Evolutionary conservation across 768 basidiomycete genomes (phyloP), one percentile per base, ranked within the genome.

Genomic region (Boletus rubroflammeus): DNA sequence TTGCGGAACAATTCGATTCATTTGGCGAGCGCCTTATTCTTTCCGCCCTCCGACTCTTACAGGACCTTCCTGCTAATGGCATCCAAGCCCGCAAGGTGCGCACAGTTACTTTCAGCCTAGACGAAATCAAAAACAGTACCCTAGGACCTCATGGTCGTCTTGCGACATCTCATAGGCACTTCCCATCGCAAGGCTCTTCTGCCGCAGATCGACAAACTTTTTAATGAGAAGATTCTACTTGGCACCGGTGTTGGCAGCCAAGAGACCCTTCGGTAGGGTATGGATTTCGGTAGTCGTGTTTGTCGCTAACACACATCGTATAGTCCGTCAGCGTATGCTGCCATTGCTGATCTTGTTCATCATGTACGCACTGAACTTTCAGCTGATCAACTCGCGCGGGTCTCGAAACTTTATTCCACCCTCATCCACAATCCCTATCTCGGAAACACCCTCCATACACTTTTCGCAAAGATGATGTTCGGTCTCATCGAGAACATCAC

Each of bases 391-490:
- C 75, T 98, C 19, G 77, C 83, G 5, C 82, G 83, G 17, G 83
- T 96, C 53, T 84, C 93, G 25, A 84, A 88, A 62, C 82, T 90
- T 50, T 97, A 91, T 68, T 90, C 93, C 1, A 84, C 86, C 46
- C 84, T 92, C 65, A 81, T 97, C 47, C 96, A 98, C 72, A 93
- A 97, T 65, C 82, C 90, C 2, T 84, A 89, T 19, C 80, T 95
- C 43, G 79, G 83, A 9, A 85, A 81, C 61, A 85, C 82, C 51
- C 82, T 95, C 32, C 94, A 98, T 65, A 91, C 90, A 13, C 79
- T 98, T 67, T 92, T 90, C 59, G 88, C 89, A 49, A 98, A 98
- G 71, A 85, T 97, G 74, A 85, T 98, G 68, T 89, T 93, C 64
- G 90, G 89, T 57, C 79, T 97, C 45, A 81, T 90, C 40, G 97